These are phyloP conservation scores for Pichiaceae sp. DNA, from an alignment of 1,139 yeast species.

Conservation along the genomic window DNA sequence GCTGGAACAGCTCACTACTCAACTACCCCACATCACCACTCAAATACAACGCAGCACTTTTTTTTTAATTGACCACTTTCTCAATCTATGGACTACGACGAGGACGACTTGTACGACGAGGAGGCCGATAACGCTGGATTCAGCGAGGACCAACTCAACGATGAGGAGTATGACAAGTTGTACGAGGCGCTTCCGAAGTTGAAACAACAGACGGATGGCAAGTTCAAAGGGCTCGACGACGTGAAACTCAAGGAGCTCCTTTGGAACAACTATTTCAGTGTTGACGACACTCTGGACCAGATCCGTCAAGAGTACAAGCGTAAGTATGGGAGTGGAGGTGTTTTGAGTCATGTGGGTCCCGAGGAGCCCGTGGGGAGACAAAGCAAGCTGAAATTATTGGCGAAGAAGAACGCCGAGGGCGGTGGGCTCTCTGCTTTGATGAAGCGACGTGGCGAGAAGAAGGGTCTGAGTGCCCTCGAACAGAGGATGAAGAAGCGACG, in stretches of 20 bases:
- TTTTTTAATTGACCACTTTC: too few species aligned
- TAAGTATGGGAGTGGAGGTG: slow-evolving; percentile 14
- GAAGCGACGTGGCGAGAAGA: not conserved
- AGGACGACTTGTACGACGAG: slow-evolving; percentile 29
- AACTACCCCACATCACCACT: too few species aligned
- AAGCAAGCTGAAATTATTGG: not conserved
- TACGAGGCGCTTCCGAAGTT: slow-evolving; percentile 34
- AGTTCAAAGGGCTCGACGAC: slow-evolving; percentile 35
- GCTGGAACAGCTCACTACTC: too few species aligned
- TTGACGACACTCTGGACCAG: slow-evolving; percentile 45
- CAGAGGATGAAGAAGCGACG: slow-evolving; percentile 1
- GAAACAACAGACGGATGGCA: slow-evolving; percentile 26
- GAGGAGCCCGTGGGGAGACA: not conserved
- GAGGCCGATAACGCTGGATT: slow-evolving; percentile 31
- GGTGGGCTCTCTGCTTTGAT: slow-evolving; percentile 1
- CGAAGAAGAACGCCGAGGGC: not conserved
- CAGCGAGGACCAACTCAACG: slow-evolving; percentile 34
- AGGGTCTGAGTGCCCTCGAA: not conserved
- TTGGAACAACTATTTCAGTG: slow-evolving; percentile 51
- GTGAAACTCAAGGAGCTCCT: slow-evolving; percentile 50
- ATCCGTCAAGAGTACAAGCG: slow-evolving; percentile 36
- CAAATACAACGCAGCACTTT: too few species aligned
- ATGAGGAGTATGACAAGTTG: slow-evolving; percentile 43
- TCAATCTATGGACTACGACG: slow-evolving; percentile 10
- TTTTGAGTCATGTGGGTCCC: not conserved